Percentiles rank a stretch among this genome's conserved stretches.
Evolutionary conservation across 1,284 basidiomycete genomes (phyloP).

Genomic region (Ceratorhiza oryzae-sativae): DNA sequence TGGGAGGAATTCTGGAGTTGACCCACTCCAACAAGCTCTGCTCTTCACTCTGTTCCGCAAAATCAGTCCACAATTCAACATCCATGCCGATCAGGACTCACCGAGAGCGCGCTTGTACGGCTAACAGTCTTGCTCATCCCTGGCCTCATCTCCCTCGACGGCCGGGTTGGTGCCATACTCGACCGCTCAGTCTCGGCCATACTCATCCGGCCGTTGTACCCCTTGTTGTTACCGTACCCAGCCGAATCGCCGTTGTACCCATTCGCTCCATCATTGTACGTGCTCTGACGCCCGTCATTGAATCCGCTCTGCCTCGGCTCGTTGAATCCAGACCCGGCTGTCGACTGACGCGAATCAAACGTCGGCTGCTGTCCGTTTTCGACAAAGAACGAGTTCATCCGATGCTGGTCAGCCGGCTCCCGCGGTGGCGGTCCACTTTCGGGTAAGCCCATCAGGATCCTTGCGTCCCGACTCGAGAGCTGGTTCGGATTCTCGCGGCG

Average conservation of each 20-base stretch:
- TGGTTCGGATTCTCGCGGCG: conserved; percentile 89
- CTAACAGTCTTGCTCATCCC: conserved; percentile 48
- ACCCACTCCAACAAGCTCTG: conserved; percentile 80
- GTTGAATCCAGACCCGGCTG: conserved; percentile 30
- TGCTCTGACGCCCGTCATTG: background rate
- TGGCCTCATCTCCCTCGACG: conserved; percentile 39
- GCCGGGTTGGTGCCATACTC: conserved; percentile 31
- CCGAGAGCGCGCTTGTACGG: conserved; percentile 15
- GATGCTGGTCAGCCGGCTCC: conserved; percentile 18
- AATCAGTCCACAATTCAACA: background rate
- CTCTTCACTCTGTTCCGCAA: conserved; percentile 46
- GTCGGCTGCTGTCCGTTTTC: conserved; percentile 45
- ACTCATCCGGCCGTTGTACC: conserved; percentile 48
- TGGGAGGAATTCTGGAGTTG: conserved; percentile 77
- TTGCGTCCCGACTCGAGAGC: conserved; percentile 85
- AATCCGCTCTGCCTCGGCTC: background rate
- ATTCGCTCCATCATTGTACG: background rate
- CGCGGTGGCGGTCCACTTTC: conserved; percentile 23
- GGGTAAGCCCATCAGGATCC: conserved; percentile 75
- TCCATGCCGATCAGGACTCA: background rate
- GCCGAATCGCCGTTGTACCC: background rate
- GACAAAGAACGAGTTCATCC: conserved; percentile 35
- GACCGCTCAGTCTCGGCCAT: conserved; percentile 48
- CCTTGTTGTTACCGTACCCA: background rate
- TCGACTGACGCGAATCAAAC: conserved; percentile 47